Base-by-base conservation (phyloP, 2,329 filamentous ascomycete species). In the Dendrostoma leiphaemia region DNA sequence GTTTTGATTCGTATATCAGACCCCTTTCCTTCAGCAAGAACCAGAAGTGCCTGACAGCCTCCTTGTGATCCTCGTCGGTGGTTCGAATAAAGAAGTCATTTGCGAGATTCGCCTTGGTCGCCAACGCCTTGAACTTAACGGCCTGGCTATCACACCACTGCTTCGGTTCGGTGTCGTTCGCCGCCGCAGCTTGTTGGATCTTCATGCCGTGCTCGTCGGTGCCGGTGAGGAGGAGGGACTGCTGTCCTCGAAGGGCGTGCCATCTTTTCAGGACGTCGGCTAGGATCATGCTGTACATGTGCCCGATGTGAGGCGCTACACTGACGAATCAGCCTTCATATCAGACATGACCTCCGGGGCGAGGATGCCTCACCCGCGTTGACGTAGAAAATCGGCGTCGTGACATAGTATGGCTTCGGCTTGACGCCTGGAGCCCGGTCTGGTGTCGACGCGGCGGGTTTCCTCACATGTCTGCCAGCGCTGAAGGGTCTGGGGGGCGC, bases 131-230 rank as follows among this genome's bases (percentile, higher is more conserved):
- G 71, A 97, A 97, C 32, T 87, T 88, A 59, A 86, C 80, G 23
- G 91, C 87, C 56, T 91, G 93, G 65, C 81, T 78, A 71, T 97
- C 91, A 72, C 93, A 97, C 62, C 97, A 92, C n/a, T 86, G 77
- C 68, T 93, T 89, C 0, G 91, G 87, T 0, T 86, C 80, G 49
- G 88, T 80, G 4, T 83, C 83, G 13, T 89, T 84, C 61, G 84
- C 82, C 6, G 80, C 76, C 1, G 94, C 90, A 0, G 93, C 93
- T 69, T 86, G 88, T 69, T 99, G 94, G 21, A 97, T 88, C 79
- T 99, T 99, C 83, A 97, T 89, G 40, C 94, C 94, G 75, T 99
- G 93, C 71, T 99, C 94, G 69, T 99, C 94, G 32, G 92, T 97
- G 55, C 94, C 94, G 1, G 94, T 99, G 63, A 88, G 86, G 13